These are phyloP conservation scores for Phialophora tarda DNA, from an alignment of 2,329 filamentous ascomycete genomes.

Conservation along the genomic window DNA sequence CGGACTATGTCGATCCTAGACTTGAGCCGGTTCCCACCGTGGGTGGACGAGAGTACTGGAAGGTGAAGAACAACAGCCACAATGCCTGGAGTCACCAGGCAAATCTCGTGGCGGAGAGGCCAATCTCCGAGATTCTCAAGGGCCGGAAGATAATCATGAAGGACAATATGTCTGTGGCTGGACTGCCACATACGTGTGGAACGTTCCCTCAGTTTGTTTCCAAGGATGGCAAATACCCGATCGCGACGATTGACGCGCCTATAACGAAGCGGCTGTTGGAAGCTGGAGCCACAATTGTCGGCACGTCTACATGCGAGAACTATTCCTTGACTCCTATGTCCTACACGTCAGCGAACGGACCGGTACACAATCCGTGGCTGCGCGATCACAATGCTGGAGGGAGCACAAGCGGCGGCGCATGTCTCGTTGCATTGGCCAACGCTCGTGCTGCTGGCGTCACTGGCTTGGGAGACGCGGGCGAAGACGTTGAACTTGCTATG, in stretches of 20 bases:
- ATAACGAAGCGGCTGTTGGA: constrained; percentile 46
- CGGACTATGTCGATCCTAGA: constrained; percentile 48
- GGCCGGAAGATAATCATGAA: constrained; percentile 46
- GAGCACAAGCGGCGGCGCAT: constrained; percentile 48
- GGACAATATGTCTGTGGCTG: constrained; percentile 47
- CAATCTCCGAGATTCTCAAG: constrained; percentile 39
- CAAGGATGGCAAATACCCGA: constrained; percentile 40
- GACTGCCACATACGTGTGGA: constrained; percentile 47
- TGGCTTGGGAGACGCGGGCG: constrained; percentile 39
- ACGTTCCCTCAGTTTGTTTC: constrained; percentile 44
- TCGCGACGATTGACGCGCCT: constrained; percentile 46
- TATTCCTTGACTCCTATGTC: constrained; percentile 48
- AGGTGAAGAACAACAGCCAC: constrained; percentile 47
- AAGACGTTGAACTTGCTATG: constrained; percentile 46
- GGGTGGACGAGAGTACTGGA: constrained; percentile 34
- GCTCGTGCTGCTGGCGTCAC: constrained; percentile 30
- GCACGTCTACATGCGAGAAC: constrained; percentile 49
- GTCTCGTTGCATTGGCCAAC: constrained; percentile 42
- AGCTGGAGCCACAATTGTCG: constrained; percentile 45
- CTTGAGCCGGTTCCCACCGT: constrained; percentile 42
- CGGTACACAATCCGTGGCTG: constrained; percentile 47
- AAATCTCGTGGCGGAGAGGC: constrained; percentile 41
- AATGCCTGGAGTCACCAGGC: constrained; percentile 54
- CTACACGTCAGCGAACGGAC: constrained; percentile 46
- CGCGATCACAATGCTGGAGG: constrained; percentile 46